Conservation (phyloP, 1,139 yeast genomes). For the Magnusiomyces fungicola region DNA sequence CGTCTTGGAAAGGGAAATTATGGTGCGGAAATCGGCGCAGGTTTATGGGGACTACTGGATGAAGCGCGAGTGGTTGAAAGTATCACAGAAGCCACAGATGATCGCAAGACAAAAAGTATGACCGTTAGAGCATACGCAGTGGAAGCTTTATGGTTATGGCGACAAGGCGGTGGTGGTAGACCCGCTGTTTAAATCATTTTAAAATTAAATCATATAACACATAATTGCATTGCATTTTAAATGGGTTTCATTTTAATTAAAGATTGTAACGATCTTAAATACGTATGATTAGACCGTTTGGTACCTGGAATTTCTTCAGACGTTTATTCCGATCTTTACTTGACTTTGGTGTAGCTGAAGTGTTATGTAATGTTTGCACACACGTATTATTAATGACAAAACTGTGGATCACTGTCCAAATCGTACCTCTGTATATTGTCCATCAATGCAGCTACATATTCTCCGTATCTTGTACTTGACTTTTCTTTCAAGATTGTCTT, state of each 20-base stretch:
- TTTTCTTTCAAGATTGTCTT: too few species aligned
- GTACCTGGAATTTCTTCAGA: too few species aligned
- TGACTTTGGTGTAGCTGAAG: not conserved
- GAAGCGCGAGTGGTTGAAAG: conserved; percentile 63
- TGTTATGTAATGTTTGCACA: not conserved
- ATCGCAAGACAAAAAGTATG: conserved; percentile 52
- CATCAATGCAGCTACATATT: too few species aligned
- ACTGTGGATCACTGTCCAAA: too few species aligned
- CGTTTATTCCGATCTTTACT: too few species aligned
- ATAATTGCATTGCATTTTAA: not conserved
- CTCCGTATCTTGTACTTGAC: too few species aligned
- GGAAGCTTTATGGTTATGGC: conserved; percentile 94
- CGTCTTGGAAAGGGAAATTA: conserved; percentile 52
- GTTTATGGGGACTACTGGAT: conserved; percentile 70
- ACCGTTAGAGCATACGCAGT: conserved; percentile 81
- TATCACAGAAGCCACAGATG: conserved; percentile 68
- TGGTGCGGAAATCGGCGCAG: conserved; percentile 47
- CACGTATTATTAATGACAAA: too few species aligned
- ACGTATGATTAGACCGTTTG: not conserved
- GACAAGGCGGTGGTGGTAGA: conserved; percentile 42
- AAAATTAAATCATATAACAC: not conserved
- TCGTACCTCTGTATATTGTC: too few species aligned
- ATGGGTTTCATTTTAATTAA: too few species aligned
- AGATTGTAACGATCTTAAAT: too few species aligned
- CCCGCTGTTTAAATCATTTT: conserved; percentile 17